Evolutionary conservation across 148 eudicot species (phyloP).

Genomic region (Vaccinium corymbosum): DNA sequence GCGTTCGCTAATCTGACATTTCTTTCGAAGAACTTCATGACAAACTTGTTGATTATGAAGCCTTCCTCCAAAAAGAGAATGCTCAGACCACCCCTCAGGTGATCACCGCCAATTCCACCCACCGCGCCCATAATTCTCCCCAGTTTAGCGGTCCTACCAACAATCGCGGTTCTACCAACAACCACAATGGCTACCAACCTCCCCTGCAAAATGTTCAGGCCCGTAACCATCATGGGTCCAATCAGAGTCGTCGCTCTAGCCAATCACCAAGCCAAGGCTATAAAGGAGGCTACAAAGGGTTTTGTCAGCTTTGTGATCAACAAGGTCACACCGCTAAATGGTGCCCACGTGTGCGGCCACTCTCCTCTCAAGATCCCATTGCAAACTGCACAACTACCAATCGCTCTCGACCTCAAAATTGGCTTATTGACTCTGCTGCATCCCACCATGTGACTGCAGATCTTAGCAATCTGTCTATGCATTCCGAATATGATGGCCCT

Average conservation of each 20-base stretch:
- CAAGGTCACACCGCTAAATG: background rate
- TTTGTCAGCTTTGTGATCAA: background rate
- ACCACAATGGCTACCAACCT: background rate
- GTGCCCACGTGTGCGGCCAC: background rate
- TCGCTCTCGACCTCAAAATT: background rate
- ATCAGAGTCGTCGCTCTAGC: background rate
- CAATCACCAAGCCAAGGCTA: background rate
- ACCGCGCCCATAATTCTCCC: background rate
- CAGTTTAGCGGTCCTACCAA: background rate
- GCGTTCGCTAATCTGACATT: background rate
- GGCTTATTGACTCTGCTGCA: background rate
- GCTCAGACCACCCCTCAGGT: background rate
- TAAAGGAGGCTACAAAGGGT: background rate
- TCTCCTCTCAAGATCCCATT: background rate
- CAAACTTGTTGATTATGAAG: conserved; percentile 1
- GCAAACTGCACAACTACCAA: background rate
- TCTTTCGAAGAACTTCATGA: conserved; percentile 5
- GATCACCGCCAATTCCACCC: background rate
- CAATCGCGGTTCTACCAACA: background rate
- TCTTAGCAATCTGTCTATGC: background rate
- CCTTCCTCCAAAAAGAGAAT: background rate
- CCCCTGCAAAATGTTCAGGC: background rate
- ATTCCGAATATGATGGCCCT: background rate
- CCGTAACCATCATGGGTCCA: background rate
- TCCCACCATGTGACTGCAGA: background rate